These are phyloP conservation scores for Hevea brasiliensis DNA, from an alignment of 345 rosid genomes.

Conservation along the genomic window DNA sequence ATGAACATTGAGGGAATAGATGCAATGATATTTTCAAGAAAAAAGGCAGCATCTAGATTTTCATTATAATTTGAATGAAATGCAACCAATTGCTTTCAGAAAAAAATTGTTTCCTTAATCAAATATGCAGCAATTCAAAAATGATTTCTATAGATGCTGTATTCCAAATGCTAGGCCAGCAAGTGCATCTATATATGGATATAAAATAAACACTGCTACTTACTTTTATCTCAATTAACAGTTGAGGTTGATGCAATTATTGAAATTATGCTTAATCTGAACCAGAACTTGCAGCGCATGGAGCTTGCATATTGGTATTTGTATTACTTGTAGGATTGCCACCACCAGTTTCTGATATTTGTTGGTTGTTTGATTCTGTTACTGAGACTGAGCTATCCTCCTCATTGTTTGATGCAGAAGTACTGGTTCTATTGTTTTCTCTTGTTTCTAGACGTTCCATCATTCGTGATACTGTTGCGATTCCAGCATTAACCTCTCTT, in stretches of 20 bases:
- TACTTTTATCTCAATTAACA: conserved; percentile 21
- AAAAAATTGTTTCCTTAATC: neutral
- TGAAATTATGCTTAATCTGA: conserved; percentile 38
- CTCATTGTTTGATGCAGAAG: conserved; percentile 42
- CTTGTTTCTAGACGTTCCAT: conserved; percentile 67
- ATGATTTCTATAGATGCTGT: neutral
- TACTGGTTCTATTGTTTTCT: conserved; percentile 4
- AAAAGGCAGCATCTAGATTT: neutral
- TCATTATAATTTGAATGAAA: neutral
- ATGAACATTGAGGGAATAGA: neutral
- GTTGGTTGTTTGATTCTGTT: conserved; percentile 41
- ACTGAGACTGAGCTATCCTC: conserved; percentile 40
- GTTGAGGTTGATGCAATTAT: conserved; percentile 21
- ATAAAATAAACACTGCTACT: neutral
- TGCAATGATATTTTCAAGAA: neutral
- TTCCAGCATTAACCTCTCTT: conserved; percentile 85
- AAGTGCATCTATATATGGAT: neutral
- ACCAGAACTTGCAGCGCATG: conserved; percentile 53
- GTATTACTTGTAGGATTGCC: conserved; percentile 35
- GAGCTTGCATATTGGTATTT: conserved; percentile 31
- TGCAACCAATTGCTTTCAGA: neutral
- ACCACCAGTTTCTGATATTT: conserved; percentile 27
- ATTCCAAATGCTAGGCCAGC: too few relatives aligned
- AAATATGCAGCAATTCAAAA: neutral
- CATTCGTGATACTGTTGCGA: conserved; percentile 80